Evolutionary conservation across 2,329 filamentous ascomycete species (phyloP).

Genomic region (Daldinia sp.): DNA sequence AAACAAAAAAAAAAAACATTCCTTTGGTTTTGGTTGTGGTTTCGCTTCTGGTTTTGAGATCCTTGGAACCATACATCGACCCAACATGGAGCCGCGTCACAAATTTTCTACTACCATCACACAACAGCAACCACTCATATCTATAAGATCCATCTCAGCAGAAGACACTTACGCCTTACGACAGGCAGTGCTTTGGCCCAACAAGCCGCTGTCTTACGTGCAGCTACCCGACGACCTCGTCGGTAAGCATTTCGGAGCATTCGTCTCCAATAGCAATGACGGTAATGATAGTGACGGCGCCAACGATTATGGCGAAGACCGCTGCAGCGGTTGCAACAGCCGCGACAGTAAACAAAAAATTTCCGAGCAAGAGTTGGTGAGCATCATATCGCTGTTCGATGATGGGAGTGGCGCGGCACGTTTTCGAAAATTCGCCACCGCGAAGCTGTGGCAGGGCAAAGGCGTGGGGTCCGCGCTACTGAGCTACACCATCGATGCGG

Average conservation of each 20-base stretch:
- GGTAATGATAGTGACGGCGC: not conserved
- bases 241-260: constrained; percentile 40
- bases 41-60: not conserved
- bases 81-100: constrained; percentile 29
- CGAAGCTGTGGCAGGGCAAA: constrained; percentile 36
- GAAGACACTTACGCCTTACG: constrained; percentile 37
- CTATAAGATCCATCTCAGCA: constrained; percentile 34
- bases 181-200: constrained; percentile 40
- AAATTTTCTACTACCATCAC: constrained; percentile 1
- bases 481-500: constrained; percentile 32
- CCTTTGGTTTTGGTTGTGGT: not conserved
- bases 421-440: constrained; percentile 43
- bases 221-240: constrained; percentile 37
- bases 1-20: not conserved
- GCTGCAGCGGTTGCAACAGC: not conserved
- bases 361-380: constrained; percentile 22
- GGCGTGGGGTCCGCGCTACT: constrained; percentile 39
- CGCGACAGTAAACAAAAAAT: not conserved
- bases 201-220: constrained; percentile 37
- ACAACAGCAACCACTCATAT: constrained; percentile 11
- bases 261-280: constrained; percentile 1
- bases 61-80: constrained; percentile 26
- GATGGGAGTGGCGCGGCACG: constrained; percentile 28
- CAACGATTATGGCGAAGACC: not conserved
- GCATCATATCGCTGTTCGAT: constrained; percentile 41